A percentile compares a stretch with the other conserved stretches of the same genome.
These are phyloP conservation scores for Ascosphaera apis DNA, from an alignment of 2,329 filamentous ascomycete species.

Conservation along the genomic window DNA sequence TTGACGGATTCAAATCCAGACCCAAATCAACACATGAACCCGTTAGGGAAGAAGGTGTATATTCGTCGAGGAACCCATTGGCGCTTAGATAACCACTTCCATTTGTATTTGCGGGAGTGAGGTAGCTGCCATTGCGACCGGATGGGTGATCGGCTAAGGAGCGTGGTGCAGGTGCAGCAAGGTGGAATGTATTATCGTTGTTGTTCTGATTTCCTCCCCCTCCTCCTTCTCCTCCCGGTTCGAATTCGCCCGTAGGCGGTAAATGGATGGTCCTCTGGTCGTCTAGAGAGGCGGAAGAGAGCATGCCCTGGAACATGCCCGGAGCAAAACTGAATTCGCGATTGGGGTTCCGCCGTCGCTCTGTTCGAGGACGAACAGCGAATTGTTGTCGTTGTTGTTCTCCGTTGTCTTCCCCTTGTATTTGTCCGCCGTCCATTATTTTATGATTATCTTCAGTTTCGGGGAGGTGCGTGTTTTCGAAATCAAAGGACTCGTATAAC, in stretches of 20 bases:
- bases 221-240: background rate
- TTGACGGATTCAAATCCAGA: background rate
- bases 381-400: no score
- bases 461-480: background rate
- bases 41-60: background rate
- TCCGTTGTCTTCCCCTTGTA: background rate
- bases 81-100: background rate
- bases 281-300: background rate
- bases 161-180: background rate
- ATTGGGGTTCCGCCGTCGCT: background rate
- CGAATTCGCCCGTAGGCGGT: background rate
- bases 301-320: background rate
- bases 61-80: background rate
- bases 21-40: background rate
- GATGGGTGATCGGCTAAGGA: background rate
- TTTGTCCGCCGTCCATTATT: background rate
- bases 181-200: background rate
- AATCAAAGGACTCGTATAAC: background rate
- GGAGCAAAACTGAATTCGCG: background rate
- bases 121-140: background rate
- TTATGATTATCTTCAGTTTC: background rate
- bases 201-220: background rate
- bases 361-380: background rate
- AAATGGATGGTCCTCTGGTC: background rate
- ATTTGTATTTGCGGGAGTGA: background rate